Evolutionary conservation across 345 rosid genomes (phyloP).

Genomic region (Draba incana): DNA sequence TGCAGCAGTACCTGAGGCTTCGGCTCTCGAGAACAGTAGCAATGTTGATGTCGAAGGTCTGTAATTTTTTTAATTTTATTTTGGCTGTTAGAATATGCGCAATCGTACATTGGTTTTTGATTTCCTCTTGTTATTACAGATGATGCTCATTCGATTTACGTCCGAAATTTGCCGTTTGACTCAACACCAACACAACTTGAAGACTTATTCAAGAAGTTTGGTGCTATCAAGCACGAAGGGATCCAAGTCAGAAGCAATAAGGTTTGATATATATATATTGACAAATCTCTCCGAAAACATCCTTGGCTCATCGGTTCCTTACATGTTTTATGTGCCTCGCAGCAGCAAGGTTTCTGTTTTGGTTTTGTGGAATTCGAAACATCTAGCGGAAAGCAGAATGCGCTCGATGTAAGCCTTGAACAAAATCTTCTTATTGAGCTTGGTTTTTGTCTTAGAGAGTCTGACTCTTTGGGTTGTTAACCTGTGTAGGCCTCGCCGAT

Average conservation of each 20-base stretch:
- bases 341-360: constrained; percentile 76
- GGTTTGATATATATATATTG: constrained; percentile 47
- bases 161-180: constrained; percentile 58
- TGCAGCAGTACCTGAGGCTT: constrained; percentile 41
- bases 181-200: constrained; percentile 59
- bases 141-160: constrained; percentile 71
- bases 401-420: constrained; percentile 55
- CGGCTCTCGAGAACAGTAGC: constrained; percentile 42
- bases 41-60: constrained; percentile 61
- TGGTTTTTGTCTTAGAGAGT: neutral
- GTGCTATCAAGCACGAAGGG: constrained; percentile 68
- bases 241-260: constrained; percentile 74
- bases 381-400: constrained; percentile 53
- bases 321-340: constrained; percentile 27
- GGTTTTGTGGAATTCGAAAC: constrained; percentile 77
- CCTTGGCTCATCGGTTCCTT: constrained; percentile 15
- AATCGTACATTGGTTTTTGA: neutral
- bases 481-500: constrained; percentile 74
- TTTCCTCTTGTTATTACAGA: constrained; percentile 37
- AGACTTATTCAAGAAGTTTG: constrained; percentile 64
- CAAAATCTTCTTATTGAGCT: neutral
- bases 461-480: constrained; percentile 13
- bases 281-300: neutral
- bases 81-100: constrained; percentile 11
- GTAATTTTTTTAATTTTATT: neutral